Percentiles rank a stretch among this genome's conserved stretches.
phyloP scores from a whole-genome alignment of 139 green algal species.

The Marvania coccoides region DNA sequence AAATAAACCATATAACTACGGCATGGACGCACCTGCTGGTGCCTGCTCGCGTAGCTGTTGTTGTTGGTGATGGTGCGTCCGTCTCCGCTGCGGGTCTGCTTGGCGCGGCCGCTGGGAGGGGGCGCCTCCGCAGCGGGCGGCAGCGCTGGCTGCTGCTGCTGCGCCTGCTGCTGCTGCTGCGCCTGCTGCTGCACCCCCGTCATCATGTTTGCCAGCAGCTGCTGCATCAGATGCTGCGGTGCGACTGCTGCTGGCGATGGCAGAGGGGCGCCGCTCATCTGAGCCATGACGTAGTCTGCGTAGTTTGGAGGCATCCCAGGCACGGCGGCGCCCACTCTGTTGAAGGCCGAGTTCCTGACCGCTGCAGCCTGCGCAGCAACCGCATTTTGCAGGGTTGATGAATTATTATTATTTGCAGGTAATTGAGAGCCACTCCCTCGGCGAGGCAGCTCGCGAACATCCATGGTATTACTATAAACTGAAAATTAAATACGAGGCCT shows the following conservation, averaged over 20 bases:
- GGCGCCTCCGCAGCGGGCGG: background rate
- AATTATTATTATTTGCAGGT: no score
- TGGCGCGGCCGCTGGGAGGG: background rate
- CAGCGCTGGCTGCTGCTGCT: background rate
- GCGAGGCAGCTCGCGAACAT: no score
- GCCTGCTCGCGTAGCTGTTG: background rate
- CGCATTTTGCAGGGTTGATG: no score
- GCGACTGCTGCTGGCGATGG: background rate
- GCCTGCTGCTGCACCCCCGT: background rate
- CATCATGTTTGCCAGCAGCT: background rate
- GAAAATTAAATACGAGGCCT: background rate
- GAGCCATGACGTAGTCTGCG: background rate
- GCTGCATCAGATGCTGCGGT: background rate
- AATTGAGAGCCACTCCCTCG: no score
- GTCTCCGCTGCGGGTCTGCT: background rate
- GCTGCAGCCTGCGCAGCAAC: no score
- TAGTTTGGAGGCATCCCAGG: background rate
- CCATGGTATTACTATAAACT: no score
- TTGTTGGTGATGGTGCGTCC: background rate
- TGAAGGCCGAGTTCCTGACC: background rate
- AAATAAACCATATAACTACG: no score
- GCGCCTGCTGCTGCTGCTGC: no score
- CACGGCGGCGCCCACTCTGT: background rate
- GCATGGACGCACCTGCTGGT: background rate
- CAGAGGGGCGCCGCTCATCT: background rate